A percentile compares a stretch with the other conserved stretches of the same genome.
Evolutionary conservation across 2,329 filamentous ascomycete species (phyloP).

Genomic region (Pyricularia grisea): DNA sequence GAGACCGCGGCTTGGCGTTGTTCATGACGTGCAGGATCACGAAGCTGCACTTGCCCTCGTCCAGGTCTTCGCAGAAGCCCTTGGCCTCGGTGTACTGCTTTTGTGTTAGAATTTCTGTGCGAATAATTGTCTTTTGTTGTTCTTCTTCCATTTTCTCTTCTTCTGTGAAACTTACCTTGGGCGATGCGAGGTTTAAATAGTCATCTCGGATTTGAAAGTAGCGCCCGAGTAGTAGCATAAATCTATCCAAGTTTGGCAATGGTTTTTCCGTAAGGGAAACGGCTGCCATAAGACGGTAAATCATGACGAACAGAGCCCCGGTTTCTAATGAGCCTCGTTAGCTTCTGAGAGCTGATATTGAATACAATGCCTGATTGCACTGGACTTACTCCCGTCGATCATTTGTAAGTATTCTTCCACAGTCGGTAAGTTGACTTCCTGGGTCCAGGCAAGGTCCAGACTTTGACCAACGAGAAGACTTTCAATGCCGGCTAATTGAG

Average conservation of each 20-base stretch:
- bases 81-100: slow-evolving; percentile 24
- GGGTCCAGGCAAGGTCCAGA: slow-evolving; percentile 18
- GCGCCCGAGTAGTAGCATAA: slow-evolving; percentile 14
- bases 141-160: too few species aligned
- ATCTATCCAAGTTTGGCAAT: not conserved
- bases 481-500: too few species aligned
- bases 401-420: slow-evolving; percentile 18
- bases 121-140: too few species aligned
- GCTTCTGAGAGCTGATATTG: too few species aligned
- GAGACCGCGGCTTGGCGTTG: too few species aligned
- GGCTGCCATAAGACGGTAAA: not conserved
- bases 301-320: not conserved
- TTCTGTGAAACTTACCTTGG: slow-evolving; percentile 7
- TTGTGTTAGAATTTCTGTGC: not conserved
- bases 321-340: slow-evolving; percentile 5
- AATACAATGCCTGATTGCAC: too few species aligned
- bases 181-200: slow-evolving; percentile 19
- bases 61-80: slow-evolving; percentile 30
- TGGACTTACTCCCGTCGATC: slow-evolving; percentile 11
- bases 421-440: slow-evolving; percentile 10
- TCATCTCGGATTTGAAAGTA: slow-evolving; percentile 25
- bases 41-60: slow-evolving; percentile 25
- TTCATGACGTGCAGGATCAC: too few species aligned
- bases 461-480: slow-evolving; percentile 17
- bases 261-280: not conserved